These are phyloP conservation scores for Apiotrichum akiyoshidainum DNA, from an alignment of 1,284 basidiomycete species.

Conservation along the genomic window DNA sequence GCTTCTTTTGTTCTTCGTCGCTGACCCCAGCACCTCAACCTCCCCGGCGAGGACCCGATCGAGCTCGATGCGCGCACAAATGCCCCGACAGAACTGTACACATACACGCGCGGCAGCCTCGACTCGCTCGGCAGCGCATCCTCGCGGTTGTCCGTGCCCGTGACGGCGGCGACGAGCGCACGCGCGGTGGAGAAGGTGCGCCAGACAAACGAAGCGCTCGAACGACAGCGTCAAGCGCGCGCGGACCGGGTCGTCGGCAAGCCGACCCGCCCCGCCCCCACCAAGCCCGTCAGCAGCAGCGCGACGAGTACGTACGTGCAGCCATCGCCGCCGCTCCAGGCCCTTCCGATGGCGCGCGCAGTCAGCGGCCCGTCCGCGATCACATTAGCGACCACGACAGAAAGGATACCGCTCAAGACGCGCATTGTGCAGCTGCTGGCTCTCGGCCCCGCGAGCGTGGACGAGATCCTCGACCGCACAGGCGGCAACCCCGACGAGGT, in stretches of 20 bases:
- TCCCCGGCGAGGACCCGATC: slow-evolving; percentile 28
- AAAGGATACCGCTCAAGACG: slow-evolving; percentile 44
- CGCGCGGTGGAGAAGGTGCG: slow-evolving; percentile 35
- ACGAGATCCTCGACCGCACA: slow-evolving; percentile 31
- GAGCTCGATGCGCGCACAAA: slow-evolving; percentile 26
- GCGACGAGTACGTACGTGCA: not conserved
- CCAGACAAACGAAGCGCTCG: slow-evolving; percentile 29
- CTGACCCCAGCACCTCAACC: slow-evolving; percentile 28
- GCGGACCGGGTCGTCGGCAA: slow-evolving; percentile 28
- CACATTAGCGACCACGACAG: slow-evolving; percentile 5
- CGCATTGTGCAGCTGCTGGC: slow-evolving; percentile 45
- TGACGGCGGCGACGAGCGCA: slow-evolving; percentile 22
- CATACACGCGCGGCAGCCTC: slow-evolving; percentile 16
- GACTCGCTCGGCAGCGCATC: slow-evolving; percentile 37
- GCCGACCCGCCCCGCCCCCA: not conserved
- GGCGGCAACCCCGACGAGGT: slow-evolving; percentile 39
- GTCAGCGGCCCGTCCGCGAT: slow-evolving; percentile 17
- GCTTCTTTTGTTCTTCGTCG: not conserved
- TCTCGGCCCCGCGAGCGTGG: slow-evolving; percentile 31
- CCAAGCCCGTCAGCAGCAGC: slow-evolving; percentile 1
- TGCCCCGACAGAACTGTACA: slow-evolving; percentile 31
- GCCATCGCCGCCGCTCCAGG: not conserved
- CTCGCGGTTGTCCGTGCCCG: slow-evolving; percentile 33
- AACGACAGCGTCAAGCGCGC: slow-evolving; percentile 29
- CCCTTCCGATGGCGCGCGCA: slow-evolving; percentile 14